Conservation (phyloP, 2,329 filamentous ascomycete species). For the Fusarium sp. region DNA sequence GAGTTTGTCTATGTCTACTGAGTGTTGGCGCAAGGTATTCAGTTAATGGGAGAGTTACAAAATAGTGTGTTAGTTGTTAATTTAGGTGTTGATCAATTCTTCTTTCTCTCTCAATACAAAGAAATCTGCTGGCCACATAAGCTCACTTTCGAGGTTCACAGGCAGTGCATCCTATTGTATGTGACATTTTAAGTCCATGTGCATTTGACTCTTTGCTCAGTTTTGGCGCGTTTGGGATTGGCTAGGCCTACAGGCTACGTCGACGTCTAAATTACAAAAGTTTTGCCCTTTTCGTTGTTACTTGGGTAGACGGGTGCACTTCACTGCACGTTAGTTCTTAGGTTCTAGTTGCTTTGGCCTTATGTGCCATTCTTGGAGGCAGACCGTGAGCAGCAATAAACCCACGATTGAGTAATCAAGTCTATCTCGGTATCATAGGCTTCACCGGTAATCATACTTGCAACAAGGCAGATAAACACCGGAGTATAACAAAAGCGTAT, state of each 20-base stretch:
- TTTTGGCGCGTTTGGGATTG: no score
- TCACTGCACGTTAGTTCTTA: rapidly evolving
- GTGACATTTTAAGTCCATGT: rapidly evolving
- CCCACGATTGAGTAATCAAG: no score
- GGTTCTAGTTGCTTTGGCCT: rapidly evolving
- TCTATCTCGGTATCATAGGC: rapidly evolving
- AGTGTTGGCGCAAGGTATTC: background rate
- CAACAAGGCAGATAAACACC: rapidly evolving
- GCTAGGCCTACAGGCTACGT: no score
- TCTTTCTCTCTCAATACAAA: rapidly evolving
- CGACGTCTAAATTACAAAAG: no score
- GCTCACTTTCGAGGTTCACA: rapidly evolving
- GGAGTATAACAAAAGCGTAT: rapidly evolving
- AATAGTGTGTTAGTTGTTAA: background rate
- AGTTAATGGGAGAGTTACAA: background rate
- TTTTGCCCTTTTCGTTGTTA: no score
- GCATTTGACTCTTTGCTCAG: rapidly evolving
- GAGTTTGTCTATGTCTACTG: conserved; percentile 72
- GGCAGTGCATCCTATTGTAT: no score
- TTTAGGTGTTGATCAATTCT: background rate
- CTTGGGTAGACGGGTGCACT: background rate
- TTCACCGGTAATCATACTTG: rapidly evolving
- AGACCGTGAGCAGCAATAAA: no score
- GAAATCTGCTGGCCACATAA: rapidly evolving
- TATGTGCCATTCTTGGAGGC: rapidly evolving